Base-by-base conservation (phyloP, 495 filamentous ascomycete species). In the Hypoxylon lenormandii region DNA sequence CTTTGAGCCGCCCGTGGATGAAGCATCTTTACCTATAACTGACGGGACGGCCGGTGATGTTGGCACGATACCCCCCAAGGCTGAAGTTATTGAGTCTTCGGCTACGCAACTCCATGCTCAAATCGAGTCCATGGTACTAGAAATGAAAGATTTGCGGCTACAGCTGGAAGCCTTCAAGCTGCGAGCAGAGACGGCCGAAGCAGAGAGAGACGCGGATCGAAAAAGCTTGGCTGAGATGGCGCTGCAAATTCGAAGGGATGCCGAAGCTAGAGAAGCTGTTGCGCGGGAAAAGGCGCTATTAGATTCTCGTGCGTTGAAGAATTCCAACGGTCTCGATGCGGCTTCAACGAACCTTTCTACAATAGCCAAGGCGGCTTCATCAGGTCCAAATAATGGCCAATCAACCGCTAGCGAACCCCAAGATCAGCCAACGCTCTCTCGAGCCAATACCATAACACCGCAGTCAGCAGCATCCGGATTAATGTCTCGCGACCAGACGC, bases 221-320 rank as follows among this genome's bases (percentile, higher is more conserved):
- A 89, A 89, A 74, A 91, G 89, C 0, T 79, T 98, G 19, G 89
- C 90, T 0, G 92, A 97, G 74, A 94, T 97, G 93, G 89, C 97
- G 13, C 87, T 91, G 70, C 90, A 89, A 26, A 88, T 96, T 45
- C 86, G 92, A 47, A 82, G 82, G 88, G 48, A 88, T 92, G 49
- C 85, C 87, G 55, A 82, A 81, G 66, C 89, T 89, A 58, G 89
- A 92, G 85, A 87, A 56, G 76, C 79, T 26, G 75, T 75, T 5
- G 76, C 73, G 37, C 67, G 72, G 47, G 76, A 72, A 22, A 65
- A 70, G 19, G 54, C 49, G 7, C 16, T 63, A 4, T 19, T 19
- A 12, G 52, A 65, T 15, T 37, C 64, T 40, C 67, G 69, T 19
- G 73, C 57, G 3, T 66, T 74, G 10, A 73, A 75, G 18, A 72